Evolutionary conservation across 768 basidiomycete genomes (phyloP).

Genomic region (Lactarius trivialis): DNA sequence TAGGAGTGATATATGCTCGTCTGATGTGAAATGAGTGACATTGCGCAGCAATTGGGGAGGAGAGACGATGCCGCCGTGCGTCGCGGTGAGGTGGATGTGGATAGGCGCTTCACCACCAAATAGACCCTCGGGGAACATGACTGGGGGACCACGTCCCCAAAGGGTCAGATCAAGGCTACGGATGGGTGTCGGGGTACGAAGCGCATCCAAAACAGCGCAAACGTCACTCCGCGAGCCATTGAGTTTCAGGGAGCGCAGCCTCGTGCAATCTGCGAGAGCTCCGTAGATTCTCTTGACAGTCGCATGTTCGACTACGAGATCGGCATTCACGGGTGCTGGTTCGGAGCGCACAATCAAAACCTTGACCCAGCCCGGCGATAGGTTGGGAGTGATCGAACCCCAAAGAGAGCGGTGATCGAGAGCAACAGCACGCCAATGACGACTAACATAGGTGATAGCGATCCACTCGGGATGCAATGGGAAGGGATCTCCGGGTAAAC

Average conservation of each 20-base stretch:
- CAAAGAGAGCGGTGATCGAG: constrained; percentile 14
- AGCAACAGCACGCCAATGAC: constrained; percentile 14
- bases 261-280: constrained; percentile 10
- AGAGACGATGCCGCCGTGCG: constrained; percentile 2
- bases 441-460: constrained; percentile 14
- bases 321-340: constrained; percentile 8
- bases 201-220: constrained; percentile 1
- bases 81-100: constrained; percentile 5
- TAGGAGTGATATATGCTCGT: constrained; percentile 7
- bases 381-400: constrained; percentile 9
- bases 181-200: neutral
- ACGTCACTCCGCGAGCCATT: constrained; percentile 7
- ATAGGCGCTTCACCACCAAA: constrained; percentile 15
- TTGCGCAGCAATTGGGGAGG: constrained; percentile 10
- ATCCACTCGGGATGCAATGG: constrained; percentile 15
- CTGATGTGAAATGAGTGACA: constrained; percentile 16
- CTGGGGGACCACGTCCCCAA: constrained; percentile 6
- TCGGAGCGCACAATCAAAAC: constrained; percentile 9
- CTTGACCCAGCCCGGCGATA: constrained; percentile 9
- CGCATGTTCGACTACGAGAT: constrained; percentile 5
- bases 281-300: constrained; percentile 5
- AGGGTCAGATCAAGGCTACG: constrained; percentile 7
- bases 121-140: constrained; percentile 3
- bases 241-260: constrained; percentile 11
- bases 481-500: neutral